These are phyloP conservation scores for Lachnellula subtilissima DNA, from an alignment of 2,329 filamentous ascomycete species.

Conservation along the genomic window DNA sequence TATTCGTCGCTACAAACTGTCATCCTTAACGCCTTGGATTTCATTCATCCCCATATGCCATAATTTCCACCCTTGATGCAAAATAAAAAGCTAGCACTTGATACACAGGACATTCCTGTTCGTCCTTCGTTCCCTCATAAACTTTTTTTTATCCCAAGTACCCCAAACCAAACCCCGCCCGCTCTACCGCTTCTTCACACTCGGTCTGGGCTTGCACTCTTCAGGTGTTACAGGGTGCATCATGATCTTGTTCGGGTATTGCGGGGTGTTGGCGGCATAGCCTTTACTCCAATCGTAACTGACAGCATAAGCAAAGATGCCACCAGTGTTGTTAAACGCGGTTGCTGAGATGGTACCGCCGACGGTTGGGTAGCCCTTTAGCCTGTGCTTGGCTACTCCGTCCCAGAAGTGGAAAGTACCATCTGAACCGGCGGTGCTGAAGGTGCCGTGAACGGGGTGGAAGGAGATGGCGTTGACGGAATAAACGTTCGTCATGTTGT, in stretches of 20 bases:
- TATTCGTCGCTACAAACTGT: conserved; percentile 18
- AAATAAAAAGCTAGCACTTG: not conserved
- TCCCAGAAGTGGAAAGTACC: conserved; percentile 98
- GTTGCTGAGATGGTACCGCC: conserved; percentile 86
- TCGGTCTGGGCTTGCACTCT: conserved; percentile 51
- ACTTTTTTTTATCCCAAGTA: not conserved
- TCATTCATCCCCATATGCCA: conserved; percentile 7
- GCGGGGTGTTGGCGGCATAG: conserved; percentile 74
- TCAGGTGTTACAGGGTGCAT: conserved; percentile 70
- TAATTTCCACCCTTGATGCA: conserved; percentile 4
- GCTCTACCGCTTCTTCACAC: conserved; percentile 33
- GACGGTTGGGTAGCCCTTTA: conserved; percentile 82
- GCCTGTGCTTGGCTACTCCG: conserved; percentile 80
- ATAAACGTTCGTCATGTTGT: conserved; percentile 82
- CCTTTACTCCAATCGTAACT: conserved; percentile 99
- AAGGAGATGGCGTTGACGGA: conserved; percentile 97
- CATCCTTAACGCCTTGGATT: conserved; percentile 17
- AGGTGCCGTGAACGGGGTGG: conserved; percentile 95
- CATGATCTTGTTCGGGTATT: conserved; percentile 76
- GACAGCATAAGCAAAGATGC: conserved; percentile 81
- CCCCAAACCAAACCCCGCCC: not conserved
- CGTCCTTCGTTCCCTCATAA: not conserved
- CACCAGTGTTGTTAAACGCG: conserved; percentile 83
- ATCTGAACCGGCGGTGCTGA: conserved; percentile 91
- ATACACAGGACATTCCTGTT: not conserved